Evolutionary conservation across 768 basidiomycete genomes (phyloP), one percentile per base, ranked within the genome.

Genomic region (Suillus subaureus): DNA sequence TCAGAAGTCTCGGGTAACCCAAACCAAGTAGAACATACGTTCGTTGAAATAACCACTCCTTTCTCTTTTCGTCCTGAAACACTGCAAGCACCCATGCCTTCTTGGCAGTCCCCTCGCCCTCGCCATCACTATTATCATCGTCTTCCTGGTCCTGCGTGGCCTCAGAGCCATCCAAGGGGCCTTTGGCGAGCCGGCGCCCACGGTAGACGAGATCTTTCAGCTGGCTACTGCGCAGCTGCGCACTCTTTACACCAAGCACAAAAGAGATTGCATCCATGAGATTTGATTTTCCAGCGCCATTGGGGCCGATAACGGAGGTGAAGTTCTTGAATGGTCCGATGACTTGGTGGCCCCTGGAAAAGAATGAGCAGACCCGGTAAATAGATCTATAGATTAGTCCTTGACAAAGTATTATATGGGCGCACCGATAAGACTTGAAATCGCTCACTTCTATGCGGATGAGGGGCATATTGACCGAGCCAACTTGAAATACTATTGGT

Each of bases 241-340:
- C 92, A 67, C 93, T 96, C 81, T 96, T 95, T 35, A 99, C 92
- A 37, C 97, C 97, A 7, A 99, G 89, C 11, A 99, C 97, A 75
- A 99, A 99, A 4, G 97, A 99, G 69, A 99, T 98, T 61, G 97
- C 97, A 75, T 99, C 97, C 97, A 99, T 99, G 64, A 99, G 87
- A 76, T 99, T 99, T 12, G 95, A 97, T 75, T 99, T 99, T 66
- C 97, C 97, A 1, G 97, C 95, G 64, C 97, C 97, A 90, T 99
- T 99, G 42, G 97, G 97, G 26, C 97, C 97, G 71, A 99, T 98
- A 63, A 98, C 85, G 13, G 94, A 97, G 0, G 97, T 96, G 79
- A 99, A 99, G 72, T 90, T 89, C 80, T 86, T 88, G 81, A 96
- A 96, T 1, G 95, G 95, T 1, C 95, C 96, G 57, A 96, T 94